These are phyloP conservation scores for Hypsizygus marmoreus DNA, from an alignment of 768 basidiomycete species.

Conservation along the genomic window DNA sequence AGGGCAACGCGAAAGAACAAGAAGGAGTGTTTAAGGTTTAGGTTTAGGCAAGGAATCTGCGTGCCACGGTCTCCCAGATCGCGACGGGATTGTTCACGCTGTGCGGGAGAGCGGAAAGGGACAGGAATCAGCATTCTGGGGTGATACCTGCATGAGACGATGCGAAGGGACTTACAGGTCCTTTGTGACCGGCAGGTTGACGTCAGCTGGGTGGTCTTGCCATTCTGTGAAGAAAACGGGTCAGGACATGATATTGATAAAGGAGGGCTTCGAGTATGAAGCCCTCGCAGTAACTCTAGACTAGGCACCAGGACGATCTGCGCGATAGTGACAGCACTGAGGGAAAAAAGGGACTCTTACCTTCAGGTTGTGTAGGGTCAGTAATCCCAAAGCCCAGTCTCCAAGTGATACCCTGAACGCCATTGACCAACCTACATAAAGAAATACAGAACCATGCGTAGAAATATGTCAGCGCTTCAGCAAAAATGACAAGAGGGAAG, in stretches of 20 bases:
- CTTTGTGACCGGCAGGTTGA: constrained; percentile 51
- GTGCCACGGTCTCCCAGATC: constrained; percentile 54
- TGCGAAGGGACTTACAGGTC: constrained; percentile 43
- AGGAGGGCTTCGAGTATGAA: not conserved
- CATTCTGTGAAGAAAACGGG: constrained; percentile 42
- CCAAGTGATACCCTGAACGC: constrained; percentile 66
- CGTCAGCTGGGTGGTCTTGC: constrained; percentile 56
- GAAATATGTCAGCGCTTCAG: constrained; percentile 6
- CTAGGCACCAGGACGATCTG: constrained; percentile 1
- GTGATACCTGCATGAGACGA: constrained; percentile 1
- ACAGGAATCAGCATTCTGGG: constrained; percentile 6
- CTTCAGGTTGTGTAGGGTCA: constrained; percentile 55
- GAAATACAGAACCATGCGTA: constrained; percentile 6
- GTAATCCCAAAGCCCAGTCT: constrained; percentile 61
- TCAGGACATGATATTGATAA: not conserved
- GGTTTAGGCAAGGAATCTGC: constrained; percentile 20
- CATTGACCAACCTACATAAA: constrained; percentile 47
- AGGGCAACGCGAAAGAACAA: too few species aligned
- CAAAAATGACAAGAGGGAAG: constrained; percentile 5
- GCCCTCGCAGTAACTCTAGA: not conserved
- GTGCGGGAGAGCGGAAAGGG: constrained; percentile 20
- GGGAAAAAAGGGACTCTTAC: constrained; percentile 28
- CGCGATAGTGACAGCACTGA: not conserved
- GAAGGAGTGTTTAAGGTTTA: too few species aligned
- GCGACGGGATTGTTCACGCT: constrained; percentile 59